Conservation (phyloP, 331 rosid genomes). For the Prunus yedoensis region DNA sequence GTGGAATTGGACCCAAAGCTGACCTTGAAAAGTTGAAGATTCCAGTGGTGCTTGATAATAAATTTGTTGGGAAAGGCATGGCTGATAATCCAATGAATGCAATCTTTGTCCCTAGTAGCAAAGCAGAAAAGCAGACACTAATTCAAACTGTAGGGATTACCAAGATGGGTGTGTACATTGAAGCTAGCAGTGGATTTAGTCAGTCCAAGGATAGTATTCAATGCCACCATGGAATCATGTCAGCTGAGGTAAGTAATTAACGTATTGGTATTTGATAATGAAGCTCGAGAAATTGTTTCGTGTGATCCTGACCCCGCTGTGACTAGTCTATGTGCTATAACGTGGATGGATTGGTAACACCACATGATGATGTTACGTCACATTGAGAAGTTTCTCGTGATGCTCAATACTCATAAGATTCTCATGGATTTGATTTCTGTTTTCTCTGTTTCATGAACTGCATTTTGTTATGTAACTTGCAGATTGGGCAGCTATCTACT, state of each 20-base stretch:
- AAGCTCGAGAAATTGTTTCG: background rate
- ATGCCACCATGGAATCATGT: constrained; percentile 91
- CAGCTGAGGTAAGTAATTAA: constrained; percentile 74
- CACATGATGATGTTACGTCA: background rate
- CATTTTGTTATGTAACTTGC: constrained; percentile 18
- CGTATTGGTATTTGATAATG: background rate
- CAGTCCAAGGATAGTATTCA: constrained; percentile 84
- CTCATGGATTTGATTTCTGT: background rate
- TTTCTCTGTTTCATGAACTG: background rate
- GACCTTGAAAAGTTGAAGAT: constrained; percentile 73
- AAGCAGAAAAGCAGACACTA: constrained; percentile 59
- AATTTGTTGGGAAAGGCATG: constrained; percentile 87
- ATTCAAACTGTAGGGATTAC: constrained; percentile 90
- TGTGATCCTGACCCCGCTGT: background rate
- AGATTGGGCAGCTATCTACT: constrained; percentile 97
- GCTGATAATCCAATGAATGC: constrained; percentile 93
- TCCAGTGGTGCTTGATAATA: constrained; percentile 59
- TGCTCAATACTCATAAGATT: background rate
- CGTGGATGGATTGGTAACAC: background rate
- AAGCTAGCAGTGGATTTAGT: constrained; percentile 90
- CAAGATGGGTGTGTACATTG: constrained; percentile 81
- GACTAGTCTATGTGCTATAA: background rate
- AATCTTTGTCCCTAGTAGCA: constrained; percentile 64
- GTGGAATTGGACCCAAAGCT: constrained; percentile 83
- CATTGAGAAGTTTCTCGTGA: background rate